Percentiles rank a stretch among this genome's conserved stretches.
phyloP scores from a whole-genome alignment of 805 yeast species.

The Tetrapisispora taiwanensis region DNA sequence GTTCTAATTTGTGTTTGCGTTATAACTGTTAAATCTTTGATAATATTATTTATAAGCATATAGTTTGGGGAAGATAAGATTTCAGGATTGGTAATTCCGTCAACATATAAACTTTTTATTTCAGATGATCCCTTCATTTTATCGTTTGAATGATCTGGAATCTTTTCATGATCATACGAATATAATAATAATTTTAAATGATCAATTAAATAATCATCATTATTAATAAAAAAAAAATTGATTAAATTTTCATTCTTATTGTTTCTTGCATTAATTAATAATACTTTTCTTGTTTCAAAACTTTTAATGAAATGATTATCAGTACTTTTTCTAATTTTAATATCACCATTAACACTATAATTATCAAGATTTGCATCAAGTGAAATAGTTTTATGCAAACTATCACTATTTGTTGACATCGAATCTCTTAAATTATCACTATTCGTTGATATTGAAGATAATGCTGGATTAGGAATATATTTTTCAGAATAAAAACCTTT shows the following conservation, averaged over 20 bases:
- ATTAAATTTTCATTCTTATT: background rate
- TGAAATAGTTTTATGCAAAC: background rate
- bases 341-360: background rate
- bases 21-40: conserved; percentile 15
- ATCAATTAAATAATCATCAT: background rate
- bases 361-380: background rate
- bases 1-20: conserved; percentile 36
- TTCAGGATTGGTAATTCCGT: background rate
- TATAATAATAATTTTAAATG: conserved; percentile 1
- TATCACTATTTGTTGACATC: background rate
- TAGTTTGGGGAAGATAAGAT: background rate
- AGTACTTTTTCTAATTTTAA: background rate
- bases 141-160: background rate
- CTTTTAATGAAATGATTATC: conserved; percentile 20
- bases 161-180: background rate
- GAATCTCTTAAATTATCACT: background rate
- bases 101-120: background rate
- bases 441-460: background rate
- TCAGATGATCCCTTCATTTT: background rate
- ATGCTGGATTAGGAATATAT: background rate
- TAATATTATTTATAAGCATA: background rate
- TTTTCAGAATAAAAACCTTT: conserved; percentile 41
- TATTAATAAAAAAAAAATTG: background rate
- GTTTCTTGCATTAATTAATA: conserved; percentile 14
- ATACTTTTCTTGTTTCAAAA: conserved; percentile 65